Base-by-base conservation (phyloP, 2,329 filamentous ascomycete genomes). In the Fonsecaea pedrosoi region DNA sequence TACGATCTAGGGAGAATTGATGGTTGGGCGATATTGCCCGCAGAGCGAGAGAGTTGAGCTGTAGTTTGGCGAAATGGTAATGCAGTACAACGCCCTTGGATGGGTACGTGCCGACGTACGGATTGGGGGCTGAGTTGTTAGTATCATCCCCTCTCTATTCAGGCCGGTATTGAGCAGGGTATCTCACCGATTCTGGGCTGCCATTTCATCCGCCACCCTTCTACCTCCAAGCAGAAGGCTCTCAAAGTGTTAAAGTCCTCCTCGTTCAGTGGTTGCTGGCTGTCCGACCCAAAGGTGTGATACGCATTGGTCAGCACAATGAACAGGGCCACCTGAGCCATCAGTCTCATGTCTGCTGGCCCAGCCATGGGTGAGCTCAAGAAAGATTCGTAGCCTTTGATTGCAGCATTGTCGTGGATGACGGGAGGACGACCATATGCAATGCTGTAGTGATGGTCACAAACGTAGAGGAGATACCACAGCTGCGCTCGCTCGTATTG, bases 381-480 rank as follows among this genome's bases (percentile, higher is more conserved):
- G 54, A 88, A 85, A 0, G 79, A 78, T 58, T 87, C 85, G 78
- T 85, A 84, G 3, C 85, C 84, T 54, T 84, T 82, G 40, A 88
- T 84, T 0, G 84, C 82, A 8, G 79, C 75, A 65, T 88, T 86
- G 56, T 88, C 86, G 35, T 84, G 83, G 0, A 88, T 83, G 4
- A 87, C 83, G 0, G 85, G 83, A 1, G 85, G 84, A 2, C 87
- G 79, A 1, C 85, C 85, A 62, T 89, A 88, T 0, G 87, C 77
- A 13, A 87, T 88, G 15, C 85, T 86, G 25, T 89, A 85, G 74
- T 89, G 87, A 67, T 88, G 87, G 70, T 89, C 87, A 72, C 86
- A 89, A 1, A 89, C 85, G 71, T 89, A 89, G 0, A 88, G 76
- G 38, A 87, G 73, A 73, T 87, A 89, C 86, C 86, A 89, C 13